A percentile compares a stretch with the other conserved stretches of the same genome.
These are phyloP conservation scores for Starmerella riodocensis DNA, from an alignment of 805 yeast species.

Conservation along the genomic window DNA sequence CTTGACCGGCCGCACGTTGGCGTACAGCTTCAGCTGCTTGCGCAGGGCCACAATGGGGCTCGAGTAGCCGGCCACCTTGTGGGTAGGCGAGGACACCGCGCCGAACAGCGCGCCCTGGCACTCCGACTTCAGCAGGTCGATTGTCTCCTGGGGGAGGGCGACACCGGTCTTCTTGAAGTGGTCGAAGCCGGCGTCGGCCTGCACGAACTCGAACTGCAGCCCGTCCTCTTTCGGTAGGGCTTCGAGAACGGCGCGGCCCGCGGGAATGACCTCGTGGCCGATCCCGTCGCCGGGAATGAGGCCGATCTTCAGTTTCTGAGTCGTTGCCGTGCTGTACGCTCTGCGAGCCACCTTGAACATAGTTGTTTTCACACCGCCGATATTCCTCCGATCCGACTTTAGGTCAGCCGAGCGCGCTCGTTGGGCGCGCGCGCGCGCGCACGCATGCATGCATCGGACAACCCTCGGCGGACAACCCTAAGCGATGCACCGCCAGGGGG, in stretches of 20 bases:
- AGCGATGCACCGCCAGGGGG: too few relatives aligned
- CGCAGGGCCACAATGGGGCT: slow-evolving; percentile 98
- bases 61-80: slow-evolving; percentile 90
- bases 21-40: slow-evolving; percentile 86
- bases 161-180: slow-evolving; percentile 88
- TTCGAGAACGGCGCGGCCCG: slow-evolving; percentile 80
- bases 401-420: too few relatives aligned
- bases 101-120: slow-evolving; percentile 98
- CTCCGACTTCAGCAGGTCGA: slow-evolving; percentile 54
- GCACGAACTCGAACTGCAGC: slow-evolving; percentile 70
- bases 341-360: slow-evolving; percentile 9
- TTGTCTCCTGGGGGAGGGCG: slow-evolving; percentile 89
- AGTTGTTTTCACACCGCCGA: too few relatives aligned
- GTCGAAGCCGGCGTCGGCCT: slow-evolving; percentile 89
- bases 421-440: too few relatives aligned
- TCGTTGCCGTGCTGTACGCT: slow-evolving; percentile 10
- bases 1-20: slow-evolving; percentile 96
- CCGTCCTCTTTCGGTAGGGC: slow-evolving; percentile 54
- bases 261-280: slow-evolving; percentile 95
- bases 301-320: slow-evolving; percentile 30
- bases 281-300: slow-evolving; percentile 98
- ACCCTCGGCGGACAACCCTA: too few relatives aligned
- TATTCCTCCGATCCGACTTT: too few relatives aligned
- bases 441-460: too few relatives aligned
- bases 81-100: slow-evolving; percentile 87